Percentiles rank a stretch among this genome's conserved stretches.
Evolutionary conservation across 1,284 basidiomycete species (phyloP).

Genomic region (Lentinula novae-zelandiae): DNA sequence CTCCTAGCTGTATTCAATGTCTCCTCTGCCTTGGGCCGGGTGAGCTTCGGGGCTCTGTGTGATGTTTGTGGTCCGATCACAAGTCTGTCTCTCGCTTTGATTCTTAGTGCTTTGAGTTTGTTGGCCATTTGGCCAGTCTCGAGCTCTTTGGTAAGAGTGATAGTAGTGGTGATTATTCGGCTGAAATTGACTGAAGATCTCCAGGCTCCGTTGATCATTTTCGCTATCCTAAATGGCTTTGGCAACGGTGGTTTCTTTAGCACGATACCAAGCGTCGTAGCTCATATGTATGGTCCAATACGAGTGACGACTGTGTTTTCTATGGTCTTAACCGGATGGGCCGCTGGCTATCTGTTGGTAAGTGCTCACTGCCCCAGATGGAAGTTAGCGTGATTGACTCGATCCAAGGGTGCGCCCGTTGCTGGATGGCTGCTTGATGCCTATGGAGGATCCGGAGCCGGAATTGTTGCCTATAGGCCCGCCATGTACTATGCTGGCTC

Average conservation of each 20-base stretch:
- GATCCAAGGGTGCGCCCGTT: background rate
- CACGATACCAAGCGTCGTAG: slow-evolving; percentile 2
- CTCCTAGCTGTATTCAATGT: background rate
- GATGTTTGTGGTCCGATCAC: background rate
- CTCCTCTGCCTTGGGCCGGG: background rate
- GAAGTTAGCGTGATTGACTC: no score
- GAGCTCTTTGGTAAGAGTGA: background rate
- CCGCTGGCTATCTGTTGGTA: background rate
- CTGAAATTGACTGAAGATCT: background rate
- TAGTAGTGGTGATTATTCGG: background rate
- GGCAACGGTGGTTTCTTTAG: slow-evolving; percentile 1
- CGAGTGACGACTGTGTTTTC: slow-evolving; percentile 1
- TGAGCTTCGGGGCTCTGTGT: background rate
- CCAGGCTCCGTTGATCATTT: background rate
- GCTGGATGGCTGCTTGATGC: slow-evolving; percentile 1
- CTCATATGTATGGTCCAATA: slow-evolving; percentile 3
- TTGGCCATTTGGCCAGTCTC: slow-evolving; percentile 1
- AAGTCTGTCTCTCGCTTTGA: background rate
- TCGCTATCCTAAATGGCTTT: background rate
- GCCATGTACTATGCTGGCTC: slow-evolving; percentile 4
- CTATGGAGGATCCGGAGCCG: background rate
- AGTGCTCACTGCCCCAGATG: background rate
- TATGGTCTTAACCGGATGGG: slow-evolving; percentile 1
- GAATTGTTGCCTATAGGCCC: background rate
- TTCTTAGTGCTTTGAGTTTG: slow-evolving; percentile 1